Evolutionary conservation across 768 basidiomycete species (phyloP).

Genomic region (Pholiota conissans): DNA sequence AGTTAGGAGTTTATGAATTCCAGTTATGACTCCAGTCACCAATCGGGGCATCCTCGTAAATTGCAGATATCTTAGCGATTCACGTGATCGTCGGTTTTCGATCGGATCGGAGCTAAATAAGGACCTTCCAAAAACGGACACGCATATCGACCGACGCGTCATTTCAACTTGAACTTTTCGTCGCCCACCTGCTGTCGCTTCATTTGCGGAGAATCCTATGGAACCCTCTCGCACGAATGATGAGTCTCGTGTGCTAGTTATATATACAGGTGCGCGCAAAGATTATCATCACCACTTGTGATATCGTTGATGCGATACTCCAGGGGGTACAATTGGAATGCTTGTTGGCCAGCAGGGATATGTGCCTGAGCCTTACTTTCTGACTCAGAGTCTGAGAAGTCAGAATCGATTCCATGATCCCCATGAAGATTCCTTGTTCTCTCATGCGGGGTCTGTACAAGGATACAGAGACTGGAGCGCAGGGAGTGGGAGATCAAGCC

Average conservation of each 20-base stretch:
- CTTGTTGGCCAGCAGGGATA: slow-evolving; percentile 75
- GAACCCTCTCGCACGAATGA: slow-evolving; percentile 50
- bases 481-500: slow-evolving; percentile 51
- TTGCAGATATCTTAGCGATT: slow-evolving; percentile 22
- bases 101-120: slow-evolving; percentile 7
- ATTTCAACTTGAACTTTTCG: neutral
- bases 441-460: slow-evolving; percentile 74
- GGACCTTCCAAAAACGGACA: neutral
- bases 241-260: slow-evolving; percentile 81
- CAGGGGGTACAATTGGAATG: slow-evolving; percentile 87
- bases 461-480: slow-evolving; percentile 74
- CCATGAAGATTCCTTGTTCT: slow-evolving; percentile 81
- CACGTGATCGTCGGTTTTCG: slow-evolving; percentile 22
- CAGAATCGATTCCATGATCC: slow-evolving; percentile 94
- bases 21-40: slow-evolving; percentile 15
- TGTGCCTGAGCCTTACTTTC: slow-evolving; percentile 84
- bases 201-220: slow-evolving; percentile 34
- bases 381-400: slow-evolving; percentile 79
- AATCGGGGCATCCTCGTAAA: slow-evolving; percentile 11
- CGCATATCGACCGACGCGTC: neutral
- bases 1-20: slow-evolving; percentile 4
- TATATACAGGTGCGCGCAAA: slow-evolving; percentile 64
- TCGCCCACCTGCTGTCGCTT: slow-evolving; percentile 2
- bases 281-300: neutral
- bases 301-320: no score